Base-by-base conservation (phyloP, 306 rosid genomes). In the Citrullus colocynthis region DNA sequence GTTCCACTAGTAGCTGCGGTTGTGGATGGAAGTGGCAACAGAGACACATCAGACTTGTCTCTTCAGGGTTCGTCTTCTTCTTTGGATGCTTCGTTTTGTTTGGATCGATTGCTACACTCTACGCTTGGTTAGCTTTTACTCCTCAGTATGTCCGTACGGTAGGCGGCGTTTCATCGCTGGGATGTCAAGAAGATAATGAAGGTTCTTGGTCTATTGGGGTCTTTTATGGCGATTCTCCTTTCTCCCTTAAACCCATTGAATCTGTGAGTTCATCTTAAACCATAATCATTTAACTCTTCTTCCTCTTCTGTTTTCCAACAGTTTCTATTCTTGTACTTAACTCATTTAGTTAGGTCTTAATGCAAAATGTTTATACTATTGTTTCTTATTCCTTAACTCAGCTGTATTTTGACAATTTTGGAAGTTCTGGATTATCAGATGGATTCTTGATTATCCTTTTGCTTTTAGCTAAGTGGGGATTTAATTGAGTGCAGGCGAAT, bases 171-270 rank as follows among this genome's bases (percentile, higher is more conserved):
- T 57, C 89, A 5, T 52, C 85, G 58, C 83, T 82, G 41, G 99
- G 96, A 3, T 96, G 99, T 76, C 93, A 81, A 21, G 95, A 86
- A 32, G 99, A 96, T 87, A 96, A 89, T 87, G 99, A 96, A 88
- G 99, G 99, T 59, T 96, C 98, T 51, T 96, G 99, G 99, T 92
- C 99, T 52, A 83, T 96, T 75, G 99, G 99, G 76, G 82, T 96
- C 60, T 96, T 96, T 89, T 92, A 71, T 51, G 99, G 99, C 36
- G 88, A 91, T 79, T 86, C 94, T 15, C 99, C 99, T 9, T 93
- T 96, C 48, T 78, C 92, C 58, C 98, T 96, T 64, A 84, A 96
- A 78, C 94, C 98, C 85, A 89, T 96, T 11, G 99, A 96, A 83
- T 42, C 81, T 69, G 99, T 96, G 75, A 87, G 93, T 82, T 62